A percentile compares a stretch with the other conserved stretches of the same genome.
Conservation (phyloP, 257 asterid genomes). For the Petunia axillaris region DNA sequence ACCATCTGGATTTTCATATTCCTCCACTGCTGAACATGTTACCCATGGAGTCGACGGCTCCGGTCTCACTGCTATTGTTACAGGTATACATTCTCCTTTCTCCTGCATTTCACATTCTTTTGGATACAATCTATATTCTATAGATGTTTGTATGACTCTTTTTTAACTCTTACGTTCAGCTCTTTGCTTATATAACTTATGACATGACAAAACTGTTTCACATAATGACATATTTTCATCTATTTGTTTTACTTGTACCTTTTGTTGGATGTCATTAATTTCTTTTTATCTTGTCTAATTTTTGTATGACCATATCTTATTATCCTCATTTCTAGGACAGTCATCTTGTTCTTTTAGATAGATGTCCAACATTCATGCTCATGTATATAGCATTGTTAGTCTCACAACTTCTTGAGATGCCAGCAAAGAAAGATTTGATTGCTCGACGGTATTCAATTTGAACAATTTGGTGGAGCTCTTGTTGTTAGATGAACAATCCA, state of each 20-base stretch:
- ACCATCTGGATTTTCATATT: slow-evolving; percentile 61
- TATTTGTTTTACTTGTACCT: slow-evolving; percentile 1
- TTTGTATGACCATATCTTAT: neutral
- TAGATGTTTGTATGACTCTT: too few relatives aligned
- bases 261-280: neutral
- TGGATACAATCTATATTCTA: too few relatives aligned
- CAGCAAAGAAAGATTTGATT: neutral
- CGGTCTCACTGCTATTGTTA: slow-evolving; percentile 65
- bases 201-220: neutral
- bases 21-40: slow-evolving; percentile 66
- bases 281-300: neutral
- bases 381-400: neutral
- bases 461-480: neutral
- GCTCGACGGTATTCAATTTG: neutral
- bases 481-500: neutral
- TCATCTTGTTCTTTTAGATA: neutral
- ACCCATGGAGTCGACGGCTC: slow-evolving; percentile 66
- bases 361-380: neutral
- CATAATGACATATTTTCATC: neutral
- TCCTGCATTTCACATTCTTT: neutral
- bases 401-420: neutral
- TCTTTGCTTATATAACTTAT: too few relatives aligned
- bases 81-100: slow-evolving; percentile 36
- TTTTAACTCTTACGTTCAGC: too few relatives aligned
- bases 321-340: neutral